Base-by-base conservation (phyloP, 768 basidiomycete genomes). In the Boletellus emodensis region DNA sequence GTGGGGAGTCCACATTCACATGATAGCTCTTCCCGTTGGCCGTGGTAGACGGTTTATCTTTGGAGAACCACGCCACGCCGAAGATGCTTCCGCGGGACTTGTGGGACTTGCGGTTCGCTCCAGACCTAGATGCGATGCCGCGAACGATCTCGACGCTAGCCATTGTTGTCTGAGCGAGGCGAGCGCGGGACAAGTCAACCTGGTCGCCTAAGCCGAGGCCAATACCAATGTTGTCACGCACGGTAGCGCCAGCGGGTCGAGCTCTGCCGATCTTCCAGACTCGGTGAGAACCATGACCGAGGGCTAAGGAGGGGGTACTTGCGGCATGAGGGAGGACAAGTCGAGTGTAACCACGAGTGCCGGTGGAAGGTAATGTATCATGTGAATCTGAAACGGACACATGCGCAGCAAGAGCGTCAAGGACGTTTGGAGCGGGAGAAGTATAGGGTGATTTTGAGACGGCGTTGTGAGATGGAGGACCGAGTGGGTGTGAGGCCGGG, bases 151-250 rank as follows among this genome's bases (percentile, higher is more conserved):
- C 87, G 37, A 95, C 82, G 44, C 83, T 90, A 14, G 87, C 86
- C 92, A 96, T 94, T 5, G 87, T 91, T 6, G 84, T 85, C 63
- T 90, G 87, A 7, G 91, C 92, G 11, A 90, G 71, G 4, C 92
- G 90, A 15, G 83, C 79, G 11, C 78, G 76, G 2, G 88, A 84
- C 38, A 92, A 71, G 67, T 95, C 90, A 14, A 93, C 69, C 42
- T 75, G 78, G 3, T 83, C 78, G 13, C 71, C 68, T 0, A 68
- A 40, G 4, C 66, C 68, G 17, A 68, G 60, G 33, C 68, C 64
- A 2, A 38, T 35, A 11, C 66, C 58, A 32, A 67, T 51, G 35
- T 44, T 62, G 44, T 65, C 59, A 12, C 63, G 52, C 9, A 67
- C 47, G 11, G 54, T 57, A n/a, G 53, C 35, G 12, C 55, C 47